Percentiles rank a stretch among this genome's conserved stretches.
phyloP scores from a whole-genome alignment of 768 basidiomycete species.

The Russula sp. region DNA sequence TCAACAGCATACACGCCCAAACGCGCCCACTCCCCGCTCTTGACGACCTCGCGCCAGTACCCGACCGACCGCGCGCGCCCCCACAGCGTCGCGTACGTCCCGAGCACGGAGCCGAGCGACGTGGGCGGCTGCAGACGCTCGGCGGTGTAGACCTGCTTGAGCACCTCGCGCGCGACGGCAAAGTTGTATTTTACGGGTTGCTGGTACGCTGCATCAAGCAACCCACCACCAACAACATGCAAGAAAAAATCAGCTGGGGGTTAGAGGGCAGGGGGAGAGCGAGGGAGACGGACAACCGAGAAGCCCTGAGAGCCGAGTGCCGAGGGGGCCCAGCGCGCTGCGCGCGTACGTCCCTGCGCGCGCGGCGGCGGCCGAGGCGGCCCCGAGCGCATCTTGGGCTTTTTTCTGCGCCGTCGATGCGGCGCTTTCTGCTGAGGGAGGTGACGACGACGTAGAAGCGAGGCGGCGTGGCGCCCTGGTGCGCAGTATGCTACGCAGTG shows the following conservation, averaged over 20 bases:
- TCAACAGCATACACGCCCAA: slow-evolving; percentile 75
- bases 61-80: slow-evolving; percentile 47
- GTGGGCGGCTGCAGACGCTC: slow-evolving; percentile 62
- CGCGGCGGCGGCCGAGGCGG: no score
- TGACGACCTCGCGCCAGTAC: slow-evolving; percentile 56
- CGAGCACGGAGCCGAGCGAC: slow-evolving; percentile 44
- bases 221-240: neutral
- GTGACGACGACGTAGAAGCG: slow-evolving; percentile 1
- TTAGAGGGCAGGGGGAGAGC: neutral
- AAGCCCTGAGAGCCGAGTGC: slow-evolving; percentile 29
- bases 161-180: slow-evolving; percentile 65
- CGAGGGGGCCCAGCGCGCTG: no score
- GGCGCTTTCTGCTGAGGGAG: neutral
- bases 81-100: slow-evolving; percentile 63
- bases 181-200: slow-evolving; percentile 77
- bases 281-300: slow-evolving; percentile 44
- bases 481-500: slow-evolving; percentile 5
- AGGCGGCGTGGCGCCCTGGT: slow-evolving; percentile 9
- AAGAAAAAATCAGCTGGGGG: neutral
- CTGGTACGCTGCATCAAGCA: slow-evolving; percentile 52
- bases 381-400: no score
- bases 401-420: slow-evolving; percentile 31
- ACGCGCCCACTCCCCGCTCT: slow-evolving; percentile 60
- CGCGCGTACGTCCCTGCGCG: no score
- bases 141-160: slow-evolving; percentile 48